These are phyloP conservation scores for Cryptosporidium sp. DNA, from an alignment of 169 alveolate species.

Conservation along the genomic window DNA sequence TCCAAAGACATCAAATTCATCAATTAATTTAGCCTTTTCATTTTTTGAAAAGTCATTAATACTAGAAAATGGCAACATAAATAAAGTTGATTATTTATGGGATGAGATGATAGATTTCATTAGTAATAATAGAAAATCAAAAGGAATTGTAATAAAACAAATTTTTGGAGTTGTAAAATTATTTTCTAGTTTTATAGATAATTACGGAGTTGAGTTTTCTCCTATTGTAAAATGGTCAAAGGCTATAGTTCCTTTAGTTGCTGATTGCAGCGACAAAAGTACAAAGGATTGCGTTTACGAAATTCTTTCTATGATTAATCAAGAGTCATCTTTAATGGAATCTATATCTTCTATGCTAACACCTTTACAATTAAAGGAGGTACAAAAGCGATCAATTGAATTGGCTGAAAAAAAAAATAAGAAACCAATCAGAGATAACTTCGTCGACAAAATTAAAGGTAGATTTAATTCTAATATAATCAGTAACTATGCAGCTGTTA, in stretches of 20 bases:
- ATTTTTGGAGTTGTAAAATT: conserved; percentile 34
- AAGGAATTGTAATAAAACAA: conserved; percentile 45
- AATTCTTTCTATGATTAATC: conserved; percentile 11
- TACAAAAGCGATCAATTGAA: conserved; percentile 20
- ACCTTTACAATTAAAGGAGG: conserved; percentile 53
- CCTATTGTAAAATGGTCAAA: conserved; percentile 39
- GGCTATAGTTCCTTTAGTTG: conserved; percentile 2
- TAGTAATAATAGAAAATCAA: conserved; percentile 31
- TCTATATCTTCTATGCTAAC: neutral
- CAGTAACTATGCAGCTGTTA: neutral
- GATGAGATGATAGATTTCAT: conserved; percentile 41
- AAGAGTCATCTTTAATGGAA: conserved; percentile 11
- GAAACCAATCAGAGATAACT: conserved; percentile 32
- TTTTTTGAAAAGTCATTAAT: conserved; percentile 49
- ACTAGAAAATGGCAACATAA: conserved; percentile 30
- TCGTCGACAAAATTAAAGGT: neutral
- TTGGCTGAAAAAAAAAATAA: neutral
- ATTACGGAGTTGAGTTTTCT: conserved; percentile 44
- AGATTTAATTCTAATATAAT: conserved; percentile 12
- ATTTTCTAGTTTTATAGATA: conserved; percentile 37
- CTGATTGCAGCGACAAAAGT: conserved; percentile 40
- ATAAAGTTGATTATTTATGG: conserved; percentile 34
- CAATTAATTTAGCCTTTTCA: conserved; percentile 33
- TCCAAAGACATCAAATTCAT: conserved; percentile 40
- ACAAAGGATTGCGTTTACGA: conserved; percentile 26